These are phyloP conservation scores for Globisporangium heterothallicum DNA, from an alignment of 352 stramenopile genomes.

Conservation along the genomic window DNA sequence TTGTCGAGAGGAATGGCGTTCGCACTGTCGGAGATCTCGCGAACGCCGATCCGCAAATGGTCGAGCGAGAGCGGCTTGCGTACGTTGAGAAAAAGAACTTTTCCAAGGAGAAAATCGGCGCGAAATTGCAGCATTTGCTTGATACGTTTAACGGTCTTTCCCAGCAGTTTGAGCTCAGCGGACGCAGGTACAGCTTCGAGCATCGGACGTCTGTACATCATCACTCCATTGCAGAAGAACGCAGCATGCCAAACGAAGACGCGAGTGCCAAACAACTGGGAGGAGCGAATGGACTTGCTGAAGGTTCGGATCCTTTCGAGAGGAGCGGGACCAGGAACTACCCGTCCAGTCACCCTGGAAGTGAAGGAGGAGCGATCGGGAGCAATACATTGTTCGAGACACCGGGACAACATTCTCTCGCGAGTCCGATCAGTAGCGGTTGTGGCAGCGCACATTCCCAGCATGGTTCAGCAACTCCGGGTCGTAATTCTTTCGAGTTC, in stretches of 20 bases:
- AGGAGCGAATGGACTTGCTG: too few species aligned
- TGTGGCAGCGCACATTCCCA: too few species aligned
- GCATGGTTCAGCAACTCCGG: too few species aligned
- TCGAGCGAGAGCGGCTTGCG: constrained; percentile 44
- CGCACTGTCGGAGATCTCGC: constrained; percentile 64
- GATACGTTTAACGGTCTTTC: constrained; percentile 56
- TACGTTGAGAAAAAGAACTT: constrained; percentile 51
- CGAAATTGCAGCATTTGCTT: constrained; percentile 51
- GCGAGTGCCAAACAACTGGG: not conserved
- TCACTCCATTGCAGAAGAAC: not conserved
- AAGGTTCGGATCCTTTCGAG: too few species aligned
- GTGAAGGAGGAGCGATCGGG: too few species aligned
- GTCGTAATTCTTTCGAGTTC: too few species aligned
- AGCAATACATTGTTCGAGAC: too few species aligned
- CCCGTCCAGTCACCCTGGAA: too few species aligned
- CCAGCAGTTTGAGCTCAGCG: constrained; percentile 40
- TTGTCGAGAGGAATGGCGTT: constrained; percentile 46
- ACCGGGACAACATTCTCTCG: too few species aligned
- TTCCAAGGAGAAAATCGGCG: constrained; percentile 45
- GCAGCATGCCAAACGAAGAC: not conserved
- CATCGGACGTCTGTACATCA: constrained; percentile 23
- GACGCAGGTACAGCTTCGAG: constrained; percentile 29
- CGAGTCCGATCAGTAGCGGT: too few species aligned
- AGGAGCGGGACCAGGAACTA: too few species aligned
- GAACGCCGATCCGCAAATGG: constrained; percentile 35